A percentile compares a stretch with the other conserved stretches of the same genome.
These are phyloP conservation scores for Acanthamoeba quina DNA, from an alignment of 208 protist species.

Conservation along the genomic window DNA sequence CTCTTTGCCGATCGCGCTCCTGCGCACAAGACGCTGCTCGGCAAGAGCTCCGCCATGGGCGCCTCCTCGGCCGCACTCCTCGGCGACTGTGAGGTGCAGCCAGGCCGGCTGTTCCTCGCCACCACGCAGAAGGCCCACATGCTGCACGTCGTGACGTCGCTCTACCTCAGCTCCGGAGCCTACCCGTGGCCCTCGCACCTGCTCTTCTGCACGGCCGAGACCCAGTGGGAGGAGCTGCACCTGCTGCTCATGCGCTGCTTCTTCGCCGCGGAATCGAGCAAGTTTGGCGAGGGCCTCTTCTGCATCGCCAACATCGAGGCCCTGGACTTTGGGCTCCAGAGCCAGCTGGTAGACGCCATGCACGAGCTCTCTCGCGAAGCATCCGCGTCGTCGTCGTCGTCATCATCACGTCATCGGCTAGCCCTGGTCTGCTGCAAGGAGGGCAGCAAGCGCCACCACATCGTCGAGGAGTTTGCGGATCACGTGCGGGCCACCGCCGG, in stretches of 20 bases:
- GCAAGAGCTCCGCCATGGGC: too few species aligned
- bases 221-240: constrained; percentile 25
- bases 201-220: constrained; percentile 34
- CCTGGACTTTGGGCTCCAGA: constrained; percentile 13
- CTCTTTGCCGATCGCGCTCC: background rate
- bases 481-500: background rate
- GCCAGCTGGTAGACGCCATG: constrained; percentile 13
- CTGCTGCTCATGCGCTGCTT: constrained; percentile 34
- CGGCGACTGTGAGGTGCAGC: background rate
- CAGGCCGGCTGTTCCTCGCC: background rate
- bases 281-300: background rate
- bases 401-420: background rate
- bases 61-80: background rate
- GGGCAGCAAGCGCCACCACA: background rate
- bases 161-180: background rate
- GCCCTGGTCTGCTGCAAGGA: constrained; percentile 30
- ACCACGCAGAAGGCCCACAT: background rate
- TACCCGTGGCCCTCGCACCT: constrained; percentile 3
- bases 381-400: background rate
- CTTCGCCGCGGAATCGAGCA: background rate
- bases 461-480: background rate
- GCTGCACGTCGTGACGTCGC: background rate
- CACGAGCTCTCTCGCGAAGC: background rate
- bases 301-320: constrained; percentile 17
- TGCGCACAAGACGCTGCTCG: background rate